Conservation (phyloP, 768 basidiomycete species). For the Erythrobasidium yunnanense region DNA sequence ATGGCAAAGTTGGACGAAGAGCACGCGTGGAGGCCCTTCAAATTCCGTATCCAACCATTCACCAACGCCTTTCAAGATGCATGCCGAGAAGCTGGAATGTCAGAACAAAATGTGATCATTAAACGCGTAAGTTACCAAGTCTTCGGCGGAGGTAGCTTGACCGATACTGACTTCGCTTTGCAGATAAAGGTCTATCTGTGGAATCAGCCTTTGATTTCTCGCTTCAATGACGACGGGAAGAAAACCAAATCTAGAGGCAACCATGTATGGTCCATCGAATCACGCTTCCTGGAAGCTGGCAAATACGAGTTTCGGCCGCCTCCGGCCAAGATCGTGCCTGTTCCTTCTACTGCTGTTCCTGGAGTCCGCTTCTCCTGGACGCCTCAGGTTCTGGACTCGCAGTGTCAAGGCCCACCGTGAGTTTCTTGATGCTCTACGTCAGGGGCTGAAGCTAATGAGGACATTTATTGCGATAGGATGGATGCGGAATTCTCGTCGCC, state of each 20-base stretch:
- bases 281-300: slow-evolving; percentile 37
- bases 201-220: slow-evolving; percentile 83
- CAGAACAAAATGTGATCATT: slow-evolving; percentile 31
- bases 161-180: no score
- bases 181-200: slow-evolving; percentile 92
- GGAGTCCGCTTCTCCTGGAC: slow-evolving; percentile 71
- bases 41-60: slow-evolving; percentile 96
- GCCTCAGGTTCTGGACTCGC: slow-evolving; percentile 93
- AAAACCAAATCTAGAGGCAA: slow-evolving; percentile 83
- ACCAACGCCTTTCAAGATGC: slow-evolving; percentile 90
- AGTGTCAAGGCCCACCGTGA: slow-evolving; percentile 45
- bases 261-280: slow-evolving; percentile 97
- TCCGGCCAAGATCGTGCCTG: slow-evolving; percentile 72
- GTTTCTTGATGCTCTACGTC: background rate
- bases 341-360: slow-evolving; percentile 58
- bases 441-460: background rate
- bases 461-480: slow-evolving; percentile 57
- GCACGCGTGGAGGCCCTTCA: slow-evolving; percentile 93
- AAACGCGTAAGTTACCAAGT: slow-evolving; percentile 33
- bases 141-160: no score
- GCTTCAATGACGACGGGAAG: slow-evolving; percentile 97
- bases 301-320: slow-evolving; percentile 48
- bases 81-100: slow-evolving; percentile 44
- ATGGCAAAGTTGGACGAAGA: slow-evolving; percentile 96
- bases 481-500: slow-evolving; percentile 72